Conservation (phyloP, 805 yeast species). For the Suhomyces kilbournensis region DNA sequence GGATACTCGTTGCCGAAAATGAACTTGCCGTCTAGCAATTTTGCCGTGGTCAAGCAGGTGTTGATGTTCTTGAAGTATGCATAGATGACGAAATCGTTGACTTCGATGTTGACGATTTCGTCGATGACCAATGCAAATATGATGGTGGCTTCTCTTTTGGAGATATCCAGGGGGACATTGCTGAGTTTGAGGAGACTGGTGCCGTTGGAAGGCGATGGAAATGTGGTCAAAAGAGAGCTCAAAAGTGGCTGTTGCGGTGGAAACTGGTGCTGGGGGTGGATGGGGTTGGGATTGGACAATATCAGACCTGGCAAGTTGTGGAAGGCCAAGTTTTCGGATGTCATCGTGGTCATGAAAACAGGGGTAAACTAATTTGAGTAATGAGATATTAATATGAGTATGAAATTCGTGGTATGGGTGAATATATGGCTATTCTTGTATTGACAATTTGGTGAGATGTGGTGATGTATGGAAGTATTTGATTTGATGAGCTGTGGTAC, state of each 20-base stretch:
- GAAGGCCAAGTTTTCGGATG: slow-evolving; percentile 12
- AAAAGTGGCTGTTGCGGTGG: slow-evolving; percentile 1
- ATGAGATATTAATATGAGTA: no score
- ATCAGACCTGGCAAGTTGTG: slow-evolving; percentile 8
- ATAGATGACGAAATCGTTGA: slow-evolving; percentile 33
- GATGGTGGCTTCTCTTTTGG: slow-evolving; percentile 63
- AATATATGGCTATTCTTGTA: no score
- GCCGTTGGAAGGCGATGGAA: slow-evolving; percentile 11
- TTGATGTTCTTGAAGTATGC: slow-evolving; percentile 36
- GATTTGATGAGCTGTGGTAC: no score
- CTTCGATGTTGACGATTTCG: slow-evolving; percentile 48
- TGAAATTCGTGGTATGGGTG: no score
- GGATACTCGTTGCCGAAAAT: slow-evolving; percentile 36
- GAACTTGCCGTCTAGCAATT: slow-evolving; percentile 38
- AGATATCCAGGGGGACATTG: slow-evolving; percentile 62
- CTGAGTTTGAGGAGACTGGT: slow-evolving; percentile 28
- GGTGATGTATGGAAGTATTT: no score
- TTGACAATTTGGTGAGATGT: no score
- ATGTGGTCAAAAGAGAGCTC: slow-evolving; percentile 2
- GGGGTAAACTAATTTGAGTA: no score
- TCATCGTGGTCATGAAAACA: slow-evolving; percentile 8
- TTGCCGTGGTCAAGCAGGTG: slow-evolving; percentile 41
- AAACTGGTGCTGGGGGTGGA: slow-evolving; percentile 6
- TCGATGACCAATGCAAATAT: slow-evolving; percentile 70
- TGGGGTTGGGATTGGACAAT: slow-evolving; percentile 7